These are phyloP conservation scores for Pseudogymnoascus sp. DNA, from an alignment of 2,329 filamentous ascomycete genomes.

Conservation along the genomic window DNA sequence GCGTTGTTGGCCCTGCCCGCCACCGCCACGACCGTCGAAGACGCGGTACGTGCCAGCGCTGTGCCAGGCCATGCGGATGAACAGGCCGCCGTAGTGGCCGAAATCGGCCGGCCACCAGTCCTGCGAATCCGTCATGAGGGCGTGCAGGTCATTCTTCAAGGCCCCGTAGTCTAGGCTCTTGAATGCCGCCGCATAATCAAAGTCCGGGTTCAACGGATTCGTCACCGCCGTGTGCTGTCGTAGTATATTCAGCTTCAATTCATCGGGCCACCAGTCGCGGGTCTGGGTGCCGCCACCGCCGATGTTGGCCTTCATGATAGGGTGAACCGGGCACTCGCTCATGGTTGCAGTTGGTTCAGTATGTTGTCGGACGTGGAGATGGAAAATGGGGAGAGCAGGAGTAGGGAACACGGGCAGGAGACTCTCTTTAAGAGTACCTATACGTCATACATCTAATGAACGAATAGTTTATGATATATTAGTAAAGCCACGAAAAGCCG, in stretches of 20 bases:
- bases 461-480: too few species aligned
- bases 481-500: too few species aligned
- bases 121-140: conserved; percentile 70
- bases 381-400: too few species aligned
- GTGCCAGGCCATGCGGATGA: conserved; percentile 79
- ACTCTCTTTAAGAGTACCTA: too few species aligned
- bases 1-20: conserved; percentile 67
- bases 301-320: conserved; percentile 19
- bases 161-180: conserved; percentile 63
- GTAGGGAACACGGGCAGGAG: too few species aligned
- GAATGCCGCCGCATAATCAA: conserved; percentile 68
- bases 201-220: conserved; percentile 57
- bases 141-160: conserved; percentile 67
- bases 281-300: conserved; percentile 60
- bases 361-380: too few species aligned
- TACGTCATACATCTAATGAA: too few species aligned
- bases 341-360: conserved; percentile 12
- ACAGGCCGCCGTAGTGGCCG: conserved; percentile 73
- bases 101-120: conserved; percentile 80
- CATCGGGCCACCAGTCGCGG: conserved; percentile 68
- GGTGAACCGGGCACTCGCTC: conserved; percentile 18
- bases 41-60: conserved; percentile 72
- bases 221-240: conserved; percentile 60
- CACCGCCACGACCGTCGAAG: conserved; percentile 67
- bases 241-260: conserved; percentile 62